Evolutionary conservation across 495 filamentous ascomycete genomes (phyloP), one percentile per base, ranked within the genome.

Genomic region (Penicillium daleae): DNA sequence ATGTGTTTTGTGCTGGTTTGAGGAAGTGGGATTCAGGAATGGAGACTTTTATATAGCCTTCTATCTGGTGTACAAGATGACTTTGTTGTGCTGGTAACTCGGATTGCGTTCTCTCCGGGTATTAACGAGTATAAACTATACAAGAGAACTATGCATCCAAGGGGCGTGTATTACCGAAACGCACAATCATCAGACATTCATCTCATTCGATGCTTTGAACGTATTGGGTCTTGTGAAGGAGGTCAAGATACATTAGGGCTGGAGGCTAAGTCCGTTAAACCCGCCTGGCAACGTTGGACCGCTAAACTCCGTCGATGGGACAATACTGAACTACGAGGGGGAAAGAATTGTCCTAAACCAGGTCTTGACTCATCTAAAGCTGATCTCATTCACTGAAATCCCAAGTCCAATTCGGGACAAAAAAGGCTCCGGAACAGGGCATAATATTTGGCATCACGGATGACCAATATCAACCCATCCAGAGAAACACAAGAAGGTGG

Each of bases 391-490:
- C 63, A 63, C 63, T 59, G 42, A 44, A 61, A 49, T 50, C 53
- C 63, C 51, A 44, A 35, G 19, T 33, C 35, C 55, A 57, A 50
- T 32, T 55, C 42, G 57, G 64, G 37, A 66, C 42, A 35, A 3
- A 22, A 58, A 58, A 52, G 27, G 39, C 61, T 49, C 44, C 32
- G 50, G 48, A 31, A 42, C 57, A 48, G 62, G 46, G 42, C 61
- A 66, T 64, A 61, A 64, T 54, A 64, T 67, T n/a, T 65, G 67
- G 61, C 64, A 70, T 70, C 68, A 70, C 62, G 63, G 65, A 65
- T 60, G 65, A 61, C 56, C 49, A 52, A 58, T 32, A 57, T 64
- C 15, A 49, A 52, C 55, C 59, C 56, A 66, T 61, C 60, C 60
- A 40, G 56, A 61, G 55, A 59, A 40, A 66, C 57, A 48, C 46